Conservation (phyloP, 768 basidiomycete genomes). For the Mycena alexandri region DNA sequence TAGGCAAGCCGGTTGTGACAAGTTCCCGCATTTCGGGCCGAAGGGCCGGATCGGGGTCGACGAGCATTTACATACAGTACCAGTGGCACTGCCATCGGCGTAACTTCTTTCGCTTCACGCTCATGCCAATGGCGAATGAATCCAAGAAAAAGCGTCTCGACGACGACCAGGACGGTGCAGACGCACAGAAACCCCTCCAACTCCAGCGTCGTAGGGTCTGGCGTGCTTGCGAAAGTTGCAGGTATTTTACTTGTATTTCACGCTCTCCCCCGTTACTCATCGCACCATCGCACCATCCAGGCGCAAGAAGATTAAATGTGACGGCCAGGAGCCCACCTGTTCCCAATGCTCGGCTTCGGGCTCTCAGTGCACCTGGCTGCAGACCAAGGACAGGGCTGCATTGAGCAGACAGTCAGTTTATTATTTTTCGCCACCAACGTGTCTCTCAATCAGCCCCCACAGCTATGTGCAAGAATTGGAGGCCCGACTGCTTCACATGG, state of each 20-base stretch:
- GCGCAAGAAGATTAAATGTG: slow-evolving; percentile 95
- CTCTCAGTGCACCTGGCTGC: slow-evolving; percentile 88
- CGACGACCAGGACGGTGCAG: slow-evolving; percentile 69
- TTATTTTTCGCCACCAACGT: slow-evolving; percentile 7
- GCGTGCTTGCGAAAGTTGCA: slow-evolving; percentile 92
- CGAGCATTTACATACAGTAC: too few relatives aligned
- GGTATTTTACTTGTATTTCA: slow-evolving; percentile 59
- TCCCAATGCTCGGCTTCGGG: slow-evolving; percentile 83
- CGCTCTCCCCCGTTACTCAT: slow-evolving; percentile 32
- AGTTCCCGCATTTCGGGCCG: too few relatives aligned
- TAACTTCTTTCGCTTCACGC: neutral
- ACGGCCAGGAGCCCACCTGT: slow-evolving; percentile 88
- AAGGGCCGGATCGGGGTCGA: too few relatives aligned
- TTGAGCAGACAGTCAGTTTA: slow-evolving; percentile 86
- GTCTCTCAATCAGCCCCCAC: slow-evolving; percentile 39
- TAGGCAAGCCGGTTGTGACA: neutral
- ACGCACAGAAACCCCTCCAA: slow-evolving; percentile 79
- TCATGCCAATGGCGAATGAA: slow-evolving; percentile 31
- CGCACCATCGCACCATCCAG: slow-evolving; percentile 53
- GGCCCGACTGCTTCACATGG: slow-evolving; percentile 89
- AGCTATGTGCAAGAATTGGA: slow-evolving; percentile 93
- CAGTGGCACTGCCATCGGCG: too few relatives aligned
- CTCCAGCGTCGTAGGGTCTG: slow-evolving; percentile 86
- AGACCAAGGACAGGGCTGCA: slow-evolving; percentile 92
- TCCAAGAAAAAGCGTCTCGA: slow-evolving; percentile 83